These are phyloP conservation scores for Lecanicillium sp. DNA, from an alignment of 2,329 filamentous ascomycete genomes.

Conservation along the genomic window DNA sequence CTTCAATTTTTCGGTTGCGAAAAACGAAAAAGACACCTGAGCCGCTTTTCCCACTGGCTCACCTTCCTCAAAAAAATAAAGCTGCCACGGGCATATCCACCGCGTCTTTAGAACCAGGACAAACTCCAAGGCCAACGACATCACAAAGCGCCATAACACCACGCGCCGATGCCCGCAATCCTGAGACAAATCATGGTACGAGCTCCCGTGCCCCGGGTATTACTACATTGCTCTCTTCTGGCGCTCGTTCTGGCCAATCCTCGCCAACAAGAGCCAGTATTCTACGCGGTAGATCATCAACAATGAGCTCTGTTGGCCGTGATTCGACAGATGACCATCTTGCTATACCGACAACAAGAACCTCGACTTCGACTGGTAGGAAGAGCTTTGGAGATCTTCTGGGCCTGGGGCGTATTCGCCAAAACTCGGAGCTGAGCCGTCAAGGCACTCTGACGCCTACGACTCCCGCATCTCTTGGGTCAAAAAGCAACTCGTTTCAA, in stretches of 20 bases:
- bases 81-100: constrained; percentile 28
- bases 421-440: constrained; percentile 67
- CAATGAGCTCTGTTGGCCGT: constrained; percentile 73
- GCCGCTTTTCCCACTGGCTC: constrained; percentile 75
- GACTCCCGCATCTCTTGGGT: constrained; percentile 61
- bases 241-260: constrained; percentile 53
- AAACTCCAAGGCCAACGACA: constrained; percentile 26
- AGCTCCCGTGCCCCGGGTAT: constrained; percentile 31
- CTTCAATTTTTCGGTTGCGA: constrained; percentile 74
- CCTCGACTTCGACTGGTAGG: constrained; percentile 80
- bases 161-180: constrained; percentile 16
- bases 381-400: constrained; percentile 92
- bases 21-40: constrained; percentile 66
- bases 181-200: constrained; percentile 17
- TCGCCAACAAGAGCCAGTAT: constrained; percentile 54
- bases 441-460: constrained; percentile 61
- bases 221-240: constrained; percentile 36
- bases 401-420: constrained; percentile 66
- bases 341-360: constrained; percentile 59
- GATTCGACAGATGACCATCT: constrained; percentile 64
- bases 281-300: constrained; percentile 74
- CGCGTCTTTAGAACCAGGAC: constrained; percentile 30
- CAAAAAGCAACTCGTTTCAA: constrained; percentile 78
- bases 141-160: constrained; percentile 22
- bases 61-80: constrained; percentile 68